phyloP scores from a whole-genome alignment of 208 protist genomes.

The Leishmania aethiopica region DNA sequence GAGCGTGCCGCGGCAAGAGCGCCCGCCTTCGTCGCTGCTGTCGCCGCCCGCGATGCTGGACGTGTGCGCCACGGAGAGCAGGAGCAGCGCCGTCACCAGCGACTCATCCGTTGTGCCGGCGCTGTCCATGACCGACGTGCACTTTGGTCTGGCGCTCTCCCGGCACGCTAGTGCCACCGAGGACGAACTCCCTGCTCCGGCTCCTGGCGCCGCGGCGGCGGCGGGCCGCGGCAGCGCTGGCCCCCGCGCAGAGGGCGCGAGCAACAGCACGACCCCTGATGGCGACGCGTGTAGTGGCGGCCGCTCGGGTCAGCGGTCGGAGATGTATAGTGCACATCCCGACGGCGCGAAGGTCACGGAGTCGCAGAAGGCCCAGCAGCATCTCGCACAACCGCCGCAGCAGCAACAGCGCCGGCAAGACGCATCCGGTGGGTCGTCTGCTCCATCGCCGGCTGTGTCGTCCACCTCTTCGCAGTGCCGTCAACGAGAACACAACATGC shows the following conservation, averaged over 20 bases:
- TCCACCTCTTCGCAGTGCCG: neutral
- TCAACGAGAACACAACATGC: neutral
- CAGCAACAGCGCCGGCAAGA: neutral
- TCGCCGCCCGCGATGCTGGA: neutral
- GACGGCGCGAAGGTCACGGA: neutral
- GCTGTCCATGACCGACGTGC: neutral
- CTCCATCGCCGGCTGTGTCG: neutral
- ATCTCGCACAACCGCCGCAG: neutral
- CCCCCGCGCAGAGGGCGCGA: neutral
- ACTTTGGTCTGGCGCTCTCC: neutral
- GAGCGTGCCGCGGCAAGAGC: neutral
- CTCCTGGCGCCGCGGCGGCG: neutral
- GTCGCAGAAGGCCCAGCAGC: neutral
- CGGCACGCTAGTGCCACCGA: neutral
- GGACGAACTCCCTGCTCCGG: neutral
- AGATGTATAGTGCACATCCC: neutral
- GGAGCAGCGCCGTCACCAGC: neutral
- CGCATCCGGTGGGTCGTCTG: neutral
- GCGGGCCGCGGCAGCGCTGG: neutral
- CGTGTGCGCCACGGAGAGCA: neutral
- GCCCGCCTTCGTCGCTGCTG: neutral
- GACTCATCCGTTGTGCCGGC: neutral
- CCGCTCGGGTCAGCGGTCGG: neutral
- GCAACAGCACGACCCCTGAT: neutral
- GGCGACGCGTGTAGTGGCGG: neutral